phyloP scores from a whole-genome alignment of 768 basidiomycete genomes.

The Bullera alba region DNA sequence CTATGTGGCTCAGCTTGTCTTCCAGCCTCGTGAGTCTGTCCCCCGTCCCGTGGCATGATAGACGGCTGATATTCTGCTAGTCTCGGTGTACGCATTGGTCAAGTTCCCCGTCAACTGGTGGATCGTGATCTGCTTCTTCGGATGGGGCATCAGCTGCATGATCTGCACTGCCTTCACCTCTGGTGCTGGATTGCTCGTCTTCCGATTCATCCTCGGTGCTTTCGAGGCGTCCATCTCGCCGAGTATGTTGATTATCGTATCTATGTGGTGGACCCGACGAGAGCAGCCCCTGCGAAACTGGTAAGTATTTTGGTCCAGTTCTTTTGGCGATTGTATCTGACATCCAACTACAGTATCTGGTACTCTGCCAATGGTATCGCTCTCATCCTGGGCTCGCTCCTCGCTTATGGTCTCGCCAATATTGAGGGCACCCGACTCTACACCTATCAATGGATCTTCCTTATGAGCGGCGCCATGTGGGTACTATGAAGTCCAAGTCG shows the following conservation, averaged over 20 bases:
- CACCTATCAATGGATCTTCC: slow-evolving; percentile 51
- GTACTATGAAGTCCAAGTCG: too few relatives aligned
- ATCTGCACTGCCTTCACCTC: slow-evolving; percentile 48
- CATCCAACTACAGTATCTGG: slow-evolving; percentile 7
- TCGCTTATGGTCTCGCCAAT: slow-evolving; percentile 51
- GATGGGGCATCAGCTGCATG: slow-evolving; percentile 50
- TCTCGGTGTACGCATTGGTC: neutral
- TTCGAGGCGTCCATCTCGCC: slow-evolving; percentile 54
- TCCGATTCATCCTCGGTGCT: slow-evolving; percentile 52
- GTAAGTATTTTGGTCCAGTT: neutral
- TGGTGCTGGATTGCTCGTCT: slow-evolving; percentile 49
- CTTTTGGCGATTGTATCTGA: neutral
- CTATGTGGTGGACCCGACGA: slow-evolving; percentile 52
- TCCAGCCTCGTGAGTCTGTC: slow-evolving; percentile 19
- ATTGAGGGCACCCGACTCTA: slow-evolving; percentile 45
- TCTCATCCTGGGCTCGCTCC: slow-evolving; percentile 50
- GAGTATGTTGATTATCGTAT: slow-evolving; percentile 51
- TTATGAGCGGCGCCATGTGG: slow-evolving; percentile 49
- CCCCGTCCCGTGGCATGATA: neutral
- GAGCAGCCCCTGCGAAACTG: slow-evolving; percentile 50
- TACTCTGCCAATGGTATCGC: slow-evolving; percentile 50
- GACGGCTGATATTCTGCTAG: too few relatives aligned
- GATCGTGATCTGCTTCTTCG: slow-evolving; percentile 48
- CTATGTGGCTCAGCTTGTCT: slow-evolving; percentile 32
- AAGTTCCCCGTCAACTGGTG: slow-evolving; percentile 23